Base-by-base conservation (phyloP, 345 rosid species). In the Arabis hirsuta region DNA sequence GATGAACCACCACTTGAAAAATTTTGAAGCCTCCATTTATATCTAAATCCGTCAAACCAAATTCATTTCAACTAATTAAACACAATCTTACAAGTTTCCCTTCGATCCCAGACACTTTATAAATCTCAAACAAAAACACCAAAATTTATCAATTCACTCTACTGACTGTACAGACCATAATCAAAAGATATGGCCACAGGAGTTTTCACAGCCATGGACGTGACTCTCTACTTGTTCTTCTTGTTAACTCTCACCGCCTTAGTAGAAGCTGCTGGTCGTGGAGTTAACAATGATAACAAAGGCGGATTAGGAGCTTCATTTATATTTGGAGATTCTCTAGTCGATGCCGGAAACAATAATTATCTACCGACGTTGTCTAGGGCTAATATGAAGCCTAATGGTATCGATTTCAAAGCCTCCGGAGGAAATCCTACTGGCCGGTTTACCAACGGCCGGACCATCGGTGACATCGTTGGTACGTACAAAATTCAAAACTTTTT, bases 321-420 rank as follows among this genome's bases (percentile, higher is more conserved):
- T 52, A 81, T 91, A 12, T 89, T 89, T 22, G 97, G 97, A 5
- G 93, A 89, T 63, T 91, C 96, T 10, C 65, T 91, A 65, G 90
- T 87, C 10, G 96, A 91, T 65, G 90, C 55, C 2, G 97, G 97
- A 20, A 89, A 91, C 71, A 91, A 91, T 80, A 85, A 89, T 77
- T 91, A 86, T 86, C 73, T 91, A 16, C 19, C 55, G 8, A 79
- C 96, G 1, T 79, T 91, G 48, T 82, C 94, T 13, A 89, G 80
- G 71, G 96, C 97, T 0, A 76, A 87, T 64, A 83, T 76, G 65
- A 13, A 45, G 0, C 94, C 97, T 2, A 86, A 89, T 48, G 97
- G 96, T 46, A 86, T 91, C 22, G 97, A 91, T 67, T 81, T 89
- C 1, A 71, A 71, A 77, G 77, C 80, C 0, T 77, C 80, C 4